phyloP scores from a whole-genome alignment of 2,329 filamentous ascomycete species.

The Cryphonectria parasitica region DNA sequence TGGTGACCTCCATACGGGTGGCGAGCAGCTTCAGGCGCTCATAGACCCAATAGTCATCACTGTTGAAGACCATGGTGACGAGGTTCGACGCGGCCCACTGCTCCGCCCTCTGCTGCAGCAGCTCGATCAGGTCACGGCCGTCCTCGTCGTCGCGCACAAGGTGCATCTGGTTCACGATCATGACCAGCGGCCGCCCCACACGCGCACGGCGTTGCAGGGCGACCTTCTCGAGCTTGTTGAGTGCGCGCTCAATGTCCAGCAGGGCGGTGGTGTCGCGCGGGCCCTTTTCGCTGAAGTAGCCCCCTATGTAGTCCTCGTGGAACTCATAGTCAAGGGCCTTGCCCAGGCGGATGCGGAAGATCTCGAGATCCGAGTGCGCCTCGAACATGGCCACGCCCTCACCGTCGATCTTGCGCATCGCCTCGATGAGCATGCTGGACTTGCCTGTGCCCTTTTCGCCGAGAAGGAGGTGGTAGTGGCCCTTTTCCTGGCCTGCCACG shows the following conservation, averaged over 20 bases:
- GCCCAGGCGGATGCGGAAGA: slow-evolving; percentile 89
- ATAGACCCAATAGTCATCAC: slow-evolving; percentile 98
- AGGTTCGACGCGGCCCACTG: slow-evolving; percentile 93
- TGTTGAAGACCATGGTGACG: slow-evolving; percentile 92
- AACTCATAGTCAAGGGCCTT: slow-evolving; percentile 96
- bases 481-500: slow-evolving; percentile 70
- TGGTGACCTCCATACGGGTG: slow-evolving; percentile 91
- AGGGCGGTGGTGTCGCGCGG: slow-evolving; percentile 90
- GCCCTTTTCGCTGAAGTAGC: slow-evolving; percentile 91
- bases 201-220: slow-evolving; percentile 71
- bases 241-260: slow-evolving; percentile 91
- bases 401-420: slow-evolving; percentile 90
- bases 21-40: slow-evolving; percentile 91
- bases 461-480: slow-evolving; percentile 89
- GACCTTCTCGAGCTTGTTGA: slow-evolving; percentile 98
- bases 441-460: slow-evolving; percentile 98
- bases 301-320: slow-evolving; percentile 96
- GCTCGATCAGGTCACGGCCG: slow-evolving; percentile 89
- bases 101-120: slow-evolving; percentile 93
- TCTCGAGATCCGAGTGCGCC: slow-evolving; percentile 91
- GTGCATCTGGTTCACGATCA: slow-evolving; percentile 95
- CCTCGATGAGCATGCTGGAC: slow-evolving; percentile 92
- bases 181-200: slow-evolving; percentile 72
- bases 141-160: slow-evolving; percentile 89
- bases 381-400: slow-evolving; percentile 95